Conservation (phyloP, 2,329 filamentous ascomycete species). For the Calonectria leucothoes region DNA sequence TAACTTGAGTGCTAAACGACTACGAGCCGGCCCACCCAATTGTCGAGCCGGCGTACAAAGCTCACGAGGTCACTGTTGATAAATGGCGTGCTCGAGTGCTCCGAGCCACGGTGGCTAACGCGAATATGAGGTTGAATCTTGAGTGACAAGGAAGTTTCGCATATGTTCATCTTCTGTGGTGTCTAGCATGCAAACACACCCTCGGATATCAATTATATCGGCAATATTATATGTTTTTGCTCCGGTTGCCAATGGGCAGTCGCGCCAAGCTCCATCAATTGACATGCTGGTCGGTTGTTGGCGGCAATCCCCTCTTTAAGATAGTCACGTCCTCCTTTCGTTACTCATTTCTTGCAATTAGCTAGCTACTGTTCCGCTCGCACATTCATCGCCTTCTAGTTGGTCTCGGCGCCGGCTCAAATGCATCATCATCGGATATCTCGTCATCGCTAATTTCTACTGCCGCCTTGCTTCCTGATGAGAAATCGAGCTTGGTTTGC, state of each 20-base stretch:
- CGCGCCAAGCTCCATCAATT: background rate
- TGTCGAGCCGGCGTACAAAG: no score
- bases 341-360: background rate
- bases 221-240: background rate
- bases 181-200: no score
- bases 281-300: background rate
- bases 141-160: background rate
- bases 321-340: background rate
- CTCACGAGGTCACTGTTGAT: no score
- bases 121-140: background rate
- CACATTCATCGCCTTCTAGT: constrained; percentile 43
- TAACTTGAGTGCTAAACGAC: background rate
- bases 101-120: no score
- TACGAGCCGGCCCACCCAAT: no score
- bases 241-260: no score
- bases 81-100: no score
- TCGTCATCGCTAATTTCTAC: constrained; percentile 74
- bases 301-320: background rate
- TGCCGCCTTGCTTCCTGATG: constrained; percentile 56
- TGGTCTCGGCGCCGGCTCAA: constrained; percentile 62
- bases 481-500: constrained; percentile 50
- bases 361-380: background rate
- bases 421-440: constrained; percentile 71
- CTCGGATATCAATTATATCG: background rate
- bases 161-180: background rate